A percentile compares a stretch with the other conserved stretches of the same genome.
Evolutionary conservation across 176 grass and related monocot genomes (phyloP).

Genomic region (Dendrocalamus sinicus): DNA sequence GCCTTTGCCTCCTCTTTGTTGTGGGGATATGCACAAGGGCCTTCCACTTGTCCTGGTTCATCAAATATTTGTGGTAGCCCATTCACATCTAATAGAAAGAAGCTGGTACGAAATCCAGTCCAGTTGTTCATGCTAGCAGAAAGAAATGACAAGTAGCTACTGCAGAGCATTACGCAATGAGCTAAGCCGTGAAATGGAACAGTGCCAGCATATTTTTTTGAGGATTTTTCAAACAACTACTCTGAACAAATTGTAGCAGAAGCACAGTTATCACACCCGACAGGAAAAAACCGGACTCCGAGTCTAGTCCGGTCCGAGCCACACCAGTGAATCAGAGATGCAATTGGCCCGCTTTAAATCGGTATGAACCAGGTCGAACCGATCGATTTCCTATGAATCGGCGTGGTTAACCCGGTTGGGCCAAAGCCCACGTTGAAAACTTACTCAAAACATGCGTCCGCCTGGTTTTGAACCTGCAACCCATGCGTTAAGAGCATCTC

Average conservation of each 20-base stretch:
- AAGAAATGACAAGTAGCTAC: slow-evolving; percentile 12
- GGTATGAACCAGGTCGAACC: too few species aligned
- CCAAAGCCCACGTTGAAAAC: too few species aligned
- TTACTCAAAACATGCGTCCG: too few species aligned
- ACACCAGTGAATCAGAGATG: too few species aligned
- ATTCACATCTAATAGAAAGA: neutral
- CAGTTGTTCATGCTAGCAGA: neutral
- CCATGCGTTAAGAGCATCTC: too few species aligned
- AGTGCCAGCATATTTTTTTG: neutral
- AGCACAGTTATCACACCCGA: neutral
- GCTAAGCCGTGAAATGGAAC: neutral
- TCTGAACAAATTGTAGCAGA: neutral
- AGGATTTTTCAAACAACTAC: neutral
- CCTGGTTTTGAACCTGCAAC: too few species aligned
- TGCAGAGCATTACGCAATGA: neutral
- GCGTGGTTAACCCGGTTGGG: too few species aligned
- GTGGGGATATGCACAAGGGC: slow-evolving; percentile 78
- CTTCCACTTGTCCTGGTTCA: slow-evolving; percentile 88
- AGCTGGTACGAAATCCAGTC: neutral
- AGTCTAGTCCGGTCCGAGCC: too few species aligned
- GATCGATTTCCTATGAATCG: too few species aligned
- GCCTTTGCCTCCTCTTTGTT: slow-evolving; percentile 71
- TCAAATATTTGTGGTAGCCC: neutral
- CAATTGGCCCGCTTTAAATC: too few species aligned
- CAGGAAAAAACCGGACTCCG: too few species aligned